Base-by-base conservation (phyloP, 2,329 filamentous ascomycete genomes). In the Hymenoscyphus albidus region DNA sequence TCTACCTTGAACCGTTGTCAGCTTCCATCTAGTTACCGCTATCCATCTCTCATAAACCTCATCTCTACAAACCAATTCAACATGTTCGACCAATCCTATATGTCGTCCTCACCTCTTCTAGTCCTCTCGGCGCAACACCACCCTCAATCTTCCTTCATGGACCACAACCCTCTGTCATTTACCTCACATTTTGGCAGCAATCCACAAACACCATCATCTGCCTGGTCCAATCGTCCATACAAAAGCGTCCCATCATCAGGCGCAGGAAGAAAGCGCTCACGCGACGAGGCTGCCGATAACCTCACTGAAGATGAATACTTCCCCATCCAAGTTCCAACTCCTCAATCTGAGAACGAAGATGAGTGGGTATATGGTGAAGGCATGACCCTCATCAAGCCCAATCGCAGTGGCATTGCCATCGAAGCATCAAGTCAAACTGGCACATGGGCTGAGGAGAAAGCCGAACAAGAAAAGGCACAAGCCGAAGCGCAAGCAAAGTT, bases 241-340 rank as follows among this genome's bases (percentile, higher is more conserved):
- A 61, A 62, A 27, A 62, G 65, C 13, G 65, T 66, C n/a, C 68
- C 70, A 35, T 51, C 62, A 40, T 73, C 74, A 54, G 75, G 76
- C n/a, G 85, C 85, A 70, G 88, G 90, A 70, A 87, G 89, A 74
- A 93, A 93, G 79, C 88, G 90, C 70, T 91, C 89, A 67, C 85
- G 90, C 74, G 88, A 91, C 72, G 90, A 93, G 76, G 88, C 90
- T 64, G 82, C 83, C 32, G 79, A 83, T 68, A 90, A 91, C 71
- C 85, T 91, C 62, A 31, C 59, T 70, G 82, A 86, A 73, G 78
- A 87, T 73, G 83, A 84, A 76, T 73, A 70, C 64, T 71, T 73
- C 56, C 64, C 70, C 56, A 75, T 80, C 63, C 77, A 80, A 65
- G 68, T 77, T 61, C 68, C 76, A 70, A 69, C 58, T 4, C 63